These are phyloP conservation scores for Neofusicoccum parvum DNA, from an alignment of 2,329 filamentous ascomycete species.

Conservation along the genomic window DNA sequence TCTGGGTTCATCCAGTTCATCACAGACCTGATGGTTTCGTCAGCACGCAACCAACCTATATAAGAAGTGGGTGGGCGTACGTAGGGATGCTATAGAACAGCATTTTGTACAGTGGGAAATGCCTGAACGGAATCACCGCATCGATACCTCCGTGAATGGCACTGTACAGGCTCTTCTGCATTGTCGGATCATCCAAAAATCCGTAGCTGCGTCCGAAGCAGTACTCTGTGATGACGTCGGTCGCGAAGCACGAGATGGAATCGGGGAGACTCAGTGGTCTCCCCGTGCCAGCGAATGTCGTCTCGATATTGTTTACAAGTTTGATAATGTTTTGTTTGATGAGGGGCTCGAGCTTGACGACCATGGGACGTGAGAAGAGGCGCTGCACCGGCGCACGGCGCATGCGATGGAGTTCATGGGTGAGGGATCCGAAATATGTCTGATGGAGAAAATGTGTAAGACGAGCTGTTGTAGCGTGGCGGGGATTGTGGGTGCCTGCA, in stretches of 20 bases:
- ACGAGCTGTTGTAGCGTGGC: too few relatives aligned
- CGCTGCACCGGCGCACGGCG: slow-evolving; percentile 21
- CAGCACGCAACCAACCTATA: too few relatives aligned
- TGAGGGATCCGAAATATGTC: slow-evolving; percentile 17
- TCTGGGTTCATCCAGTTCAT: slow-evolving; percentile 11
- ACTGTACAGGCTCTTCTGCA: slow-evolving; percentile 25
- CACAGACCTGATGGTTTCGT: not conserved
- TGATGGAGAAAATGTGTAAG: not conserved
- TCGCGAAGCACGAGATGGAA: slow-evolving; percentile 23
- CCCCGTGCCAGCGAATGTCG: slow-evolving; percentile 11
- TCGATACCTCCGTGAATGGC: slow-evolving; percentile 19
- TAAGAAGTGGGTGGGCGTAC: not conserved
- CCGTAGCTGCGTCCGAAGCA: slow-evolving; percentile 26
- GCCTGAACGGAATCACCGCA: not conserved
- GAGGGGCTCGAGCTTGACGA: slow-evolving; percentile 22
- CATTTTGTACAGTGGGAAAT: slow-evolving; percentile 1
- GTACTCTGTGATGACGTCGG: slow-evolving; percentile 29
- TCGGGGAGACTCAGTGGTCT: slow-evolving; percentile 22
- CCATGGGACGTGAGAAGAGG: slow-evolving; percentile 22
- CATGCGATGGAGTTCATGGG: slow-evolving; percentile 28
- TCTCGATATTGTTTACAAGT: slow-evolving; percentile 22
- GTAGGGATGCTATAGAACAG: not conserved
- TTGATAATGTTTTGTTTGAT: slow-evolving; percentile 22
- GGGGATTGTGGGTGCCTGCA: too few relatives aligned
- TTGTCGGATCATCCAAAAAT: slow-evolving; percentile 23